Base-by-base conservation (phyloP, 2,329 filamentous ascomycete species). In the Tolypocladium tundrense region DNA sequence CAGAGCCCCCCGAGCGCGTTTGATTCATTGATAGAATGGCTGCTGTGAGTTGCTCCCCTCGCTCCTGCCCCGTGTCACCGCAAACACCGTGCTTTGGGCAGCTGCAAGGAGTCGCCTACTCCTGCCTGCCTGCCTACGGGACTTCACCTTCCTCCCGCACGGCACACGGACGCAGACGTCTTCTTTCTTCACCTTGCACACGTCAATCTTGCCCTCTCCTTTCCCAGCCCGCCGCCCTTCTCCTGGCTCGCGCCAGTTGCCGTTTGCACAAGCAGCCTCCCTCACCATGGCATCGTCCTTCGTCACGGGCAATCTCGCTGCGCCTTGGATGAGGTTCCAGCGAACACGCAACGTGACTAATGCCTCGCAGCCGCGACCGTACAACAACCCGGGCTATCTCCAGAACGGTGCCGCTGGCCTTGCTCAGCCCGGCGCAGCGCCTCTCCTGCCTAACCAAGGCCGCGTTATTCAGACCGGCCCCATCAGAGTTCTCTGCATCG, bases 401-500 rank as follows among this genome's bases (percentile, higher is more conserved):
- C 80, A 83, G 66, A 87, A 88, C 74, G 85, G 84, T 69, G 80
- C 79, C 63, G 73, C 75, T 58, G 73, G 76, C 61, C 71, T 82
- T 51, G 73, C 77, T 60, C 80, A 79, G 62, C 76, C 82, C 45
- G 84, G 84, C 68, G 84, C 84, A 63, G 79, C 82, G 50, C 85
- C 85, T 63, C 81, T 87, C 57, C 77, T 87, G 59, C 85, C 85
- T 58, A 87, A 87, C 71, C 84, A 87, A 70, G 85, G 85, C 60
- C 82, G 85, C 62, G 72, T 88, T 63, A 77, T 88, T 67, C 83
- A 88, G 70, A 83, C 79, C 57, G 85, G 85, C 21, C 83, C 84
- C 45, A 81, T 86, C 61, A 79, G 86, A 73, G 80, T 88, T 56
- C 79, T 88, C 56, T 88, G 86, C 71, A 84, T 88, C 70, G 86